A percentile compares a stretch with the other conserved stretches of the same genome.
Conservation (phyloP, 768 basidiomycete species). For the Punctularia strigosozonata region DNA sequence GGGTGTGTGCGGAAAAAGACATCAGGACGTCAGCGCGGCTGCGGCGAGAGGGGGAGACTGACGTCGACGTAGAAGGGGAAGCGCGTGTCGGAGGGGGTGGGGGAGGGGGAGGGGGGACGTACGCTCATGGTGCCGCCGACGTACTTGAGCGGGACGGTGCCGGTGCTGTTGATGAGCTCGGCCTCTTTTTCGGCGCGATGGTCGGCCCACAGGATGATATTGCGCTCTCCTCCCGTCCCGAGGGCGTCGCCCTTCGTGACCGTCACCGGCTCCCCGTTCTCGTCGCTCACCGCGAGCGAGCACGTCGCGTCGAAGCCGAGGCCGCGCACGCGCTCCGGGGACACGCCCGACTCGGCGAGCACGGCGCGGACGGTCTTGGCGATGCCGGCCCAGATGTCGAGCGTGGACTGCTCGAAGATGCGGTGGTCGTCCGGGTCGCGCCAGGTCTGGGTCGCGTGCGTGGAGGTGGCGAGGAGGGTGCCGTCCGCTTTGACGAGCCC, state of each 20-base stretch:
- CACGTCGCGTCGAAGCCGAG: constrained; percentile 96
- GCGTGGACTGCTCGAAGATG: constrained; percentile 94
- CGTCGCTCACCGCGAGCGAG: constrained; percentile 78
- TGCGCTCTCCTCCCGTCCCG: constrained; percentile 61
- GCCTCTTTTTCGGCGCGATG: constrained; percentile 92
- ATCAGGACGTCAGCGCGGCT: background rate
- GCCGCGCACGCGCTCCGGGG: constrained; percentile 62
- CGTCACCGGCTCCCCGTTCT: constrained; percentile 57
- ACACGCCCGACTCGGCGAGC: constrained; percentile 41
- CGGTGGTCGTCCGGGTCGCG: constrained; percentile 76
- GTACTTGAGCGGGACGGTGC: constrained; percentile 80
- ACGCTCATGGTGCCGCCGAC: constrained; percentile 96
- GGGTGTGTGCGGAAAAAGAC: background rate
- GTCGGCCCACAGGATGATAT: constrained; percentile 94
- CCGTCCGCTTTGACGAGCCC: constrained; percentile 65
- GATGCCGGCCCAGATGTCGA: constrained; percentile 75
- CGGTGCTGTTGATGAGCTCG: constrained; percentile 75
- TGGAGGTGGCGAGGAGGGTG: constrained; percentile 63
- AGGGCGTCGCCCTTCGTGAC: constrained; percentile 60
- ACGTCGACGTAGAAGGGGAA: too few relatives aligned
- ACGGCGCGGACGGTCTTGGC: constrained; percentile 50
- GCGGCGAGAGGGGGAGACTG: too few relatives aligned
- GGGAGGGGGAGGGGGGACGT: constrained; percentile 15
- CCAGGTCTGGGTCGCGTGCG: constrained; percentile 75
- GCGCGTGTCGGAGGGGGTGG: background rate